These are phyloP conservation scores for Aspergillus viridinutans DNA, from an alignment of 2,329 filamentous ascomycete species.

Conservation along the genomic window DNA sequence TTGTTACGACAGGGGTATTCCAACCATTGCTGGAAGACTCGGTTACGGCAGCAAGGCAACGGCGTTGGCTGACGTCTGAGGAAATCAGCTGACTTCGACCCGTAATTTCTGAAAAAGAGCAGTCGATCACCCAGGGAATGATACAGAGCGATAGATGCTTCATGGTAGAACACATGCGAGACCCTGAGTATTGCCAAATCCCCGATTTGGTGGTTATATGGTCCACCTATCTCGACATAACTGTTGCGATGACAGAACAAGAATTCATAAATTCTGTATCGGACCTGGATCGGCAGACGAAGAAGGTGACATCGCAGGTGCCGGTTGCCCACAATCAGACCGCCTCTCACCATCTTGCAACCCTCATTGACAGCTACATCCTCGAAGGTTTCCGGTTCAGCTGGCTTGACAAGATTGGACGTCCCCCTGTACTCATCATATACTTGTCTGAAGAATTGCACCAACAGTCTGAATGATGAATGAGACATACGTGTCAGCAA, in stretches of 20 bases:
- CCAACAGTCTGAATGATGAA: neutral
- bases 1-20: constrained; percentile 4
- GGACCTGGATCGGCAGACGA: constrained; percentile 11
- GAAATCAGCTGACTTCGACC: constrained; percentile 6
- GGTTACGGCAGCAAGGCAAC: constrained; percentile 6
- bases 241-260: constrained; percentile 8
- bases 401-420: constrained; percentile 1
- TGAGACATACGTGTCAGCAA: neutral
- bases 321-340: constrained; percentile 2
- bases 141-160: constrained; percentile 13
- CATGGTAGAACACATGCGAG: constrained; percentile 16
- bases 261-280: constrained; percentile 10
- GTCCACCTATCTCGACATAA: constrained; percentile 10
- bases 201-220: constrained; percentile 1
- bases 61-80: constrained; percentile 8
- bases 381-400: constrained; percentile 5
- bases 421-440: neutral
- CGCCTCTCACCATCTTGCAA: constrained; percentile 2
- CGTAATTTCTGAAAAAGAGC: constrained; percentile 12
- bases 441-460: constrained; percentile 10
- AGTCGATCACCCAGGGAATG: constrained; percentile 13
- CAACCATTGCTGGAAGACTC: constrained; percentile 1
- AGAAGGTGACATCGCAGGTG: constrained; percentile 10
- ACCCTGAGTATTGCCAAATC: constrained; percentile 13
- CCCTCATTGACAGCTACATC: constrained; percentile 6